phyloP scores from a whole-genome alignment of 116 monocot species.

The Posidonia oceanica region DNA sequence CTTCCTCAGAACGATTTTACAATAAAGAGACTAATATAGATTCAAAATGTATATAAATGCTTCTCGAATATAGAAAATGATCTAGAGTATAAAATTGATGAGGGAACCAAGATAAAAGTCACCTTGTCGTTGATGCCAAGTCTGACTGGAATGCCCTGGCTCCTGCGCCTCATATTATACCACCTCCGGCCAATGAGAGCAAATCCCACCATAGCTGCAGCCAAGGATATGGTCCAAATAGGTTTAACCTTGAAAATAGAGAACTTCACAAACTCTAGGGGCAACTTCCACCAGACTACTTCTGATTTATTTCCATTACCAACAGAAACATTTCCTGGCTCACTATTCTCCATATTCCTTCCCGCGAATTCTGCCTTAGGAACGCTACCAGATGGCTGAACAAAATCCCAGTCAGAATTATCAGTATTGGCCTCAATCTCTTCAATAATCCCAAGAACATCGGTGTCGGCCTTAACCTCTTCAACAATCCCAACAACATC shows the following conservation, averaged over 20 bases:
- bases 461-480: not conserved
- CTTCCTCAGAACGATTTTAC: too few relatives aligned
- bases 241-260: slow-evolving; percentile 38
- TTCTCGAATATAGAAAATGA: too few relatives aligned
- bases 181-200: slow-evolving; percentile 38
- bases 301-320: slow-evolving; percentile 20
- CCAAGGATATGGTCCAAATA: slow-evolving; percentile 48
- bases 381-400: not conserved
- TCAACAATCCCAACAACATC: not conserved
- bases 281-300: slow-evolving; percentile 54
- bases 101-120: not conserved
- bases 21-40: too few relatives aligned
- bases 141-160: slow-evolving; percentile 20
- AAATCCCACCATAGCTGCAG: slow-evolving; percentile 43
- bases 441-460: not conserved
- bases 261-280: slow-evolving; percentile 49
- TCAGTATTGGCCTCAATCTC: not conserved
- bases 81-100: too few relatives aligned
- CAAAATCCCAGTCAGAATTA: not conserved
- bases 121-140: slow-evolving; percentile 57
- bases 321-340: not conserved
- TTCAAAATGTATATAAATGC: too few relatives aligned
- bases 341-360: not conserved
- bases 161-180: slow-evolving; percentile 41
- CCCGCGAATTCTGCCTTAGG: not conserved